phyloP scores from a whole-genome alignment of 2,329 filamentous ascomycete genomes.

The Alternaria metachromatica region DNA sequence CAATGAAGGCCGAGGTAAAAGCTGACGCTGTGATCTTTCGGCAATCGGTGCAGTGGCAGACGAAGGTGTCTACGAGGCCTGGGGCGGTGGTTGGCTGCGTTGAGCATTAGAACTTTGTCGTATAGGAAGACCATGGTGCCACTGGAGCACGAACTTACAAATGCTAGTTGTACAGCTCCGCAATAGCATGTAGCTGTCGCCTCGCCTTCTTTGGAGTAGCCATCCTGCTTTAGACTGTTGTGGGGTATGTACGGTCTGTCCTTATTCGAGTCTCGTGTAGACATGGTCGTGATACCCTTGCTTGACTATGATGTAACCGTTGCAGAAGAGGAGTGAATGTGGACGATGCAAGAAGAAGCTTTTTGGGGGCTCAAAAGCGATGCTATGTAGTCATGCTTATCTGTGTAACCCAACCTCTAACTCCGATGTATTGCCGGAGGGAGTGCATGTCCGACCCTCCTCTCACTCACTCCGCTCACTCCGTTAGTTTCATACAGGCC shows the following conservation, averaged over 20 bases:
- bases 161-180: constrained; percentile 36
- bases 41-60: constrained; percentile 68
- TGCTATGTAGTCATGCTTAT: neutral
- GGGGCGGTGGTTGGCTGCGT: neutral
- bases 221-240: neutral
- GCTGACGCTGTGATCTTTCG: constrained; percentile 36
- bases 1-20: neutral
- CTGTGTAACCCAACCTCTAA: neutral
- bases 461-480: neutral
- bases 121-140: neutral
- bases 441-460: neutral
- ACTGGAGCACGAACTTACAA: neutral
- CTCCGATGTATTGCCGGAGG: neutral
- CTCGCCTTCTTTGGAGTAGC: constrained; percentile 18
- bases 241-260: neutral
- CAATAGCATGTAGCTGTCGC: constrained; percentile 44
- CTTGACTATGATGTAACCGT: neutral
- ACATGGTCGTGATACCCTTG: neutral
- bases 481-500: neutral
- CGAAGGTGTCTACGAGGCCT: constrained; percentile 58
- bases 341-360: neutral
- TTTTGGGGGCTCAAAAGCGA: neutral
- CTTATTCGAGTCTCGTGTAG: neutral
- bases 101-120: neutral
- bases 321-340: neutral